A percentile compares a stretch with the other conserved stretches of the same genome.
These are phyloP conservation scores for Chamaecyparis obtusa DNA, from an alignment of 75 land plant species.

Conservation along the genomic window DNA sequence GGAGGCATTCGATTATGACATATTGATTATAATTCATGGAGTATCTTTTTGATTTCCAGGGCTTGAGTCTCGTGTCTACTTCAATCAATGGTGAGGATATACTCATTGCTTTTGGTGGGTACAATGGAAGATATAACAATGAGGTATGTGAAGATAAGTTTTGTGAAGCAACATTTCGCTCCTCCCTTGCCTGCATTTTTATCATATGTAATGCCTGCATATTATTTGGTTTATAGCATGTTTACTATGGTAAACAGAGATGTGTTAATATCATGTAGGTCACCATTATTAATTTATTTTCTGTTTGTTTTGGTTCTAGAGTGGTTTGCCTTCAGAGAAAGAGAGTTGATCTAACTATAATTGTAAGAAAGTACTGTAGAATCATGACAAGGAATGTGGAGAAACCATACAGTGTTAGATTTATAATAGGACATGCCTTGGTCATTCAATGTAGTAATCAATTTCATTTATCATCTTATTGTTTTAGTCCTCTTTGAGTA, in stretches of 20 bases:
- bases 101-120: constrained; percentile 89
- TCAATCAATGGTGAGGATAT: constrained; percentile 49
- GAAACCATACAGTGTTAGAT: neutral
- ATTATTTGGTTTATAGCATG: too few relatives aligned
- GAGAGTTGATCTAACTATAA: neutral
- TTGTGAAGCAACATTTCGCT: neutral
- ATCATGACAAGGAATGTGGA: neutral
- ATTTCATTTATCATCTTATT: neutral
- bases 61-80: constrained; percentile 67
- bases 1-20: neutral
- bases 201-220: neutral
- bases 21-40: neutral
- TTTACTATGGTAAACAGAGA: neutral
- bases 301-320: neutral
- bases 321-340: neutral
- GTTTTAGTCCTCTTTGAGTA: neutral
- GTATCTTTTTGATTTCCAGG: constrained; percentile 42
- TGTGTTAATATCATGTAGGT: neutral
- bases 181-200: neutral
- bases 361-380: neutral
- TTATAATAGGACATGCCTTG: neutral
- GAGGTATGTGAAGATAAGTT: constrained; percentile 51
- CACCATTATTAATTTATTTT: too few relatives aligned
- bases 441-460: neutral
- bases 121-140: constrained; percentile 86